Evolutionary conservation across 202 grass and related monocot species (phyloP).

Genomic region (Dendrocalamus latiflorus): DNA sequence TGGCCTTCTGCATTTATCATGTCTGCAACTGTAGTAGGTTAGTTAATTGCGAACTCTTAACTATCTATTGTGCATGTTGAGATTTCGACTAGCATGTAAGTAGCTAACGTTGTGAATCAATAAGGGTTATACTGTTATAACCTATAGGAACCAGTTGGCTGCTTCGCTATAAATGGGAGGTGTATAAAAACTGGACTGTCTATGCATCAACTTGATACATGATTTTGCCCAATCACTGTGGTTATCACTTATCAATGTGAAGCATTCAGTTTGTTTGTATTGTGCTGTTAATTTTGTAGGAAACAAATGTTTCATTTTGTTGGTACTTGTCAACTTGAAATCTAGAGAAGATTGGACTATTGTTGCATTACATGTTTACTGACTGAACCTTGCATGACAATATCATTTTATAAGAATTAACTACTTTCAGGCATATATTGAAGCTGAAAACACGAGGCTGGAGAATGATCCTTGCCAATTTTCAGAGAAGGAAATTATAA

Average conservation of each 20-base stretch:
- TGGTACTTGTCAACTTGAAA: neutral
- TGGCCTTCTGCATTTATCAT: neutral
- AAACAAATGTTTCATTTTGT: neutral
- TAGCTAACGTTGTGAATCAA: neutral
- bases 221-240: neutral
- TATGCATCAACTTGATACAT: neutral
- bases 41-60: neutral
- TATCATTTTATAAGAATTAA: neutral
- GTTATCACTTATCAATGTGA: neutral
- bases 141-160: neutral
- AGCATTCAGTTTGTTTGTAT: neutral
- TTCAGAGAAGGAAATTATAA: constrained; percentile 83
- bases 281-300: neutral
- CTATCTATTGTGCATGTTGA: neutral
- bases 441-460: constrained; percentile 88
- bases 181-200: neutral
- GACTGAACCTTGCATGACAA: neutral
- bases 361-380: neutral
- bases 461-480: constrained; percentile 90
- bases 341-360: neutral
- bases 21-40: neutral
- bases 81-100: neutral
- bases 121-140: neutral
- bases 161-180: neutral
- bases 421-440: constrained; percentile 76